Evolutionary conservation across 805 yeast genomes (phyloP).

Genomic region (Candida takata): DNA sequence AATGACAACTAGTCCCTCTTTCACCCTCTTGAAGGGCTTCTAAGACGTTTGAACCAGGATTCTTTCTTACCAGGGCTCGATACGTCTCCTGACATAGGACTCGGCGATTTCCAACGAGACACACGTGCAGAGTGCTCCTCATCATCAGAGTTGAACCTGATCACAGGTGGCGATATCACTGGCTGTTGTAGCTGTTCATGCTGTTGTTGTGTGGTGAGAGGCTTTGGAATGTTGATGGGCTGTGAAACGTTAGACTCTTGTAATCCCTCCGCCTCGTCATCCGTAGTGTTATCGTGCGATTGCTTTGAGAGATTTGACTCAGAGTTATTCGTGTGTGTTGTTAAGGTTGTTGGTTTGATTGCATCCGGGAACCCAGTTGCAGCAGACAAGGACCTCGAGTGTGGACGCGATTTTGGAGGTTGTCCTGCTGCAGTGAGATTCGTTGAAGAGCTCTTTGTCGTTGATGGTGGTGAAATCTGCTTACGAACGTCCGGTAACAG

Average conservation of each 20-base stretch:
- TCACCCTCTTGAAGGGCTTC: conserved; percentile 29
- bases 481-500: conserved; percentile 52
- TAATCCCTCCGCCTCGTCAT: conserved; percentile 8
- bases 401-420: conserved; percentile 21
- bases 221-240: conserved; percentile 10
- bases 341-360: conserved; percentile 15
- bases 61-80: conserved; percentile 5
- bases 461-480: conserved; percentile 5
- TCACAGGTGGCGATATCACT: conserved; percentile 1
- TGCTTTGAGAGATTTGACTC: conserved; percentile 7
- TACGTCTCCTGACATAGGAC: neutral
- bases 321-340: conserved; percentile 4
- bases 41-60: conserved; percentile 40
- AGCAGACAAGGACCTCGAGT: conserved; percentile 38
- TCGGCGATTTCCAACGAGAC: conserved; percentile 20
- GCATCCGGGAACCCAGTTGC: conserved; percentile 37
- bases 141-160: conserved; percentile 10
- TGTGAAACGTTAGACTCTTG: neutral
- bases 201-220: neutral
- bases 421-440: conserved; percentile 13
- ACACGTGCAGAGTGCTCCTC: conserved; percentile 16
- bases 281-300: conserved; percentile 4
- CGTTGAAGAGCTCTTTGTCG: conserved; percentile 12
- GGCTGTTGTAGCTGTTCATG: conserved; percentile 1
- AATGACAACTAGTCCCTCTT: neutral